These are phyloP conservation scores for Phylloporus rhodoxanthus DNA, from an alignment of 768 basidiomycete genomes.

Conservation along the genomic window DNA sequence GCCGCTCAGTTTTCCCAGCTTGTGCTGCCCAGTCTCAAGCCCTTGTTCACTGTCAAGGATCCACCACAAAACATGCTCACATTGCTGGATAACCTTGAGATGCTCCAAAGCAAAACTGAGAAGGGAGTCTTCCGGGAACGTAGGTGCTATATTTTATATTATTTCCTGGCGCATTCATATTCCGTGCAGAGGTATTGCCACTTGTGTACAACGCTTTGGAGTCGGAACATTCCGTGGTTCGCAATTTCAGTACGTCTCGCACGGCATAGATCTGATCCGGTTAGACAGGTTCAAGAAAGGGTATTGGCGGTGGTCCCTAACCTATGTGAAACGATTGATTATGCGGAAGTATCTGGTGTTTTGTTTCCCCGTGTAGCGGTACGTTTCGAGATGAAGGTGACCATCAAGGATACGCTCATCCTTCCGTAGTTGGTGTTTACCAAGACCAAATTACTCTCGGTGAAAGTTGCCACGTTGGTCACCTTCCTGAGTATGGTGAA, in stretches of 20 bases:
- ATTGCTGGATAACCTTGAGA: slow-evolving; percentile 78
- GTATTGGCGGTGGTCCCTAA: slow-evolving; percentile 79
- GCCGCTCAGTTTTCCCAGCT: slow-evolving; percentile 72
- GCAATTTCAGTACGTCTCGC: slow-evolving; percentile 13
- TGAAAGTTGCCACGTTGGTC: slow-evolving; percentile 84
- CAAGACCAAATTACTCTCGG: slow-evolving; percentile 80
- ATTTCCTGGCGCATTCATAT: slow-evolving; percentile 3
- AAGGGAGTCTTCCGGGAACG: slow-evolving; percentile 84
- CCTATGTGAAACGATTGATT: slow-evolving; percentile 90
- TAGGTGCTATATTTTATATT: slow-evolving; percentile 35
- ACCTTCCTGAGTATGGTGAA: slow-evolving; percentile 86
- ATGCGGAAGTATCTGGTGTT: slow-evolving; percentile 87
- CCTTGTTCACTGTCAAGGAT: slow-evolving; percentile 85
- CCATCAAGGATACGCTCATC: slow-evolving; percentile 7
- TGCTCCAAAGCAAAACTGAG: slow-evolving; percentile 86
- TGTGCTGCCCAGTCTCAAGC: slow-evolving; percentile 85
- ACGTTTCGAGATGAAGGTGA: slow-evolving; percentile 27
- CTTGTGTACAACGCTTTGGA: slow-evolving; percentile 95
- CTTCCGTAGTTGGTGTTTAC: slow-evolving; percentile 77
- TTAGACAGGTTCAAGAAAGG: slow-evolving; percentile 79
- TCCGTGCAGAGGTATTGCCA: slow-evolving; percentile 77
- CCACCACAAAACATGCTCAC: slow-evolving; percentile 98
- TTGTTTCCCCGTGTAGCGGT: slow-evolving; percentile 93
- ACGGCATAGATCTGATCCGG: slow-evolving; percentile 2
- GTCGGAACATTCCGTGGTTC: slow-evolving; percentile 82